These are phyloP conservation scores for Termitomyces sp. DNA, from an alignment of 768 basidiomycete genomes.

Conservation along the genomic window DNA sequence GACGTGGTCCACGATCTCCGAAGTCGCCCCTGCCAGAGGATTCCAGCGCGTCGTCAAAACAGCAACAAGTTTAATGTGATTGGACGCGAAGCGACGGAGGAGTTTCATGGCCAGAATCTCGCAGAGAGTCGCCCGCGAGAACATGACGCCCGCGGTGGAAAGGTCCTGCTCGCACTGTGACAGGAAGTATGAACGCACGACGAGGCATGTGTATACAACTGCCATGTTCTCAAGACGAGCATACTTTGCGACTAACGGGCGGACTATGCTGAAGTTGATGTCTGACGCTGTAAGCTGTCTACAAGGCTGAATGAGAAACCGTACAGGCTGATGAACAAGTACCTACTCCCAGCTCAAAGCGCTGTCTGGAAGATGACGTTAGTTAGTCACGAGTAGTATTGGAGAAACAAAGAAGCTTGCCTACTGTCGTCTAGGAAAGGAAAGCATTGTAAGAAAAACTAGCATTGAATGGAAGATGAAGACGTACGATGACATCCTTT, in stretches of 20 bases:
- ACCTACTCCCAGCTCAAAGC: conserved; percentile 79
- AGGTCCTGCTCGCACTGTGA: conserved; percentile 63
- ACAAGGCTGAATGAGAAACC: conserved; percentile 3
- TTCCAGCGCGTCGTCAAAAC: conserved; percentile 82
- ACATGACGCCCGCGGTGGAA: conserved; percentile 71
- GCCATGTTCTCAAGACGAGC: conserved; percentile 71
- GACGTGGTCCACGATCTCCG: conserved; percentile 62
- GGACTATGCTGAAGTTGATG: conserved; percentile 73
- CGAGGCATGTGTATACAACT: conserved; percentile 69
- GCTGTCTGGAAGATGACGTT: conserved; percentile 40
- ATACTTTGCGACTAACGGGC: conserved; percentile 76
- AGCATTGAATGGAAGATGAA: conserved; percentile 7
- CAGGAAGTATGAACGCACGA: conserved; percentile 75
- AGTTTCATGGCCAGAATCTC: conserved; percentile 90
- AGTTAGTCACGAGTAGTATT: conserved; percentile 11
- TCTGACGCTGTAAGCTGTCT: conserved; percentile 83
- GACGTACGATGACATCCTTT: conserved; percentile 60
- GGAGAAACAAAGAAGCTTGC: conserved; percentile 19
- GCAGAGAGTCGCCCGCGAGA: conserved; percentile 65
- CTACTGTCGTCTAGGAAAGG: conserved; percentile 37
- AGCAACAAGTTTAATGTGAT: conserved; percentile 70
- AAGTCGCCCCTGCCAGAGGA: conserved; percentile 72
- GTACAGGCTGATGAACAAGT: neutral
- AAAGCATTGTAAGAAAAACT: conserved; percentile 13
- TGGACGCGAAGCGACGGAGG: conserved; percentile 63